Evolutionary conservation across 148 eudicot genomes (phyloP).

Genomic region (Drosera capensis): DNA sequence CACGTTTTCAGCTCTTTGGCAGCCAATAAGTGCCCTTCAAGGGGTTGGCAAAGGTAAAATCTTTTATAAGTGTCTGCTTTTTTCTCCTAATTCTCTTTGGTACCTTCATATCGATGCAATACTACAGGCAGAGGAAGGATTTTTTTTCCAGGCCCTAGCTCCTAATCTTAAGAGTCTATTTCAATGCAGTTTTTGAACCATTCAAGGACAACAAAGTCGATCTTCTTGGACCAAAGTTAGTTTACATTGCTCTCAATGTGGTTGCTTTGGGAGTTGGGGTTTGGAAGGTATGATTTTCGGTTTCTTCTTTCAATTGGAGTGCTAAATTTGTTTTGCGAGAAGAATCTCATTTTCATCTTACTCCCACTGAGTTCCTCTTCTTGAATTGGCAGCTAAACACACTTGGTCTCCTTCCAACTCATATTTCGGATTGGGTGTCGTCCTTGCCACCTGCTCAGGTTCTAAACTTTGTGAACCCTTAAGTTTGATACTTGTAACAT

Average conservation of each 20-base stretch:
- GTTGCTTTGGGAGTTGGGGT: constrained; percentile 70
- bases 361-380: not conserved
- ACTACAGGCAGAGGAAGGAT: no score
- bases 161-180: no score
- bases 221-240: constrained; percentile 63
- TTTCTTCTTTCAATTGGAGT: no score
- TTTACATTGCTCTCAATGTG: constrained; percentile 71
- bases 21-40: constrained; percentile 90
- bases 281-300: constrained; percentile 64
- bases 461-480: no score
- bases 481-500: no score
- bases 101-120: not conserved
- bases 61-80: not conserved
- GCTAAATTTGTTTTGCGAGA: not conserved
- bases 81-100: not conserved
- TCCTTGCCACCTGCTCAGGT: constrained; percentile 93
- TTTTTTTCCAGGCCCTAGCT: no score
- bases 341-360: not conserved
- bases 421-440: constrained; percentile 94
- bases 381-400: constrained; percentile 65
- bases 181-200: constrained; percentile 73
- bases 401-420: constrained; percentile 93
- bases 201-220: constrained; percentile 79
- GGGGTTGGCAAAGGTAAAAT: constrained; percentile 72
- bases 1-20: constrained; percentile 87